Evolutionary conservation across 2,329 filamentous ascomycete genomes (phyloP), one percentile per base, ranked within the genome.

Genomic region (Trichoderma atroviride): DNA sequence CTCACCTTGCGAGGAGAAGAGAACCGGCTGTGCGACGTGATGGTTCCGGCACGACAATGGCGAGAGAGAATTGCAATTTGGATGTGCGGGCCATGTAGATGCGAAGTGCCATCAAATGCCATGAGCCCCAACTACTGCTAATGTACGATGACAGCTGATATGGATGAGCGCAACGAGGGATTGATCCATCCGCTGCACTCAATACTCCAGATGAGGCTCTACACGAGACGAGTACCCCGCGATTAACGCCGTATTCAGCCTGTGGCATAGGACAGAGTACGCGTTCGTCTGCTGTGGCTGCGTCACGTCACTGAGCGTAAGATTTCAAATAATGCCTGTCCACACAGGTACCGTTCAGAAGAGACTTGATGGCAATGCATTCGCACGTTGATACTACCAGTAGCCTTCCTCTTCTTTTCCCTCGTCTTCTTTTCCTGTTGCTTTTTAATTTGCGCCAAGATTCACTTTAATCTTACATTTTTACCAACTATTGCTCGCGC

Each of bases 201-300:
- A 50, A 10, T 13, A 2, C 47, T 13, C 2, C 47, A 22, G 22
- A 22, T 55, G 60, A 53, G 61, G 61, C 61, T 64, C 61, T 50
- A 55, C 55, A 24, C n/a, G 61, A 50, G 10, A 31, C 24, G 55
- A 55, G 47, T 64, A 64, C 61, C 61, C 61, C 61, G 61, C 61
- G 61, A 64, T 64, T 55, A 40, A n/a, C n/a, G 35, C 61, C 59
- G 59, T 62, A 55, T 64, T 64, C 47, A 55, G 60, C 60, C 60
- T 63, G 43, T 29, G 16, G 60, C 60, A 31, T 63, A 63, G 61
- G 61, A 47, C 61, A 64, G 61, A 64, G 33, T n/a, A 24, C 47
- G 47, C 47, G 10, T 24, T 24, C n/a, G n/a, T 24, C 5, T 9
- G 47, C n/a, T 24, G 47, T 50, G 22, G n/a, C 47, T 50, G 22